Conservation (phyloP, 2,329 filamentous ascomycete genomes). For the Thielaviopsis ethacetica region DNA sequence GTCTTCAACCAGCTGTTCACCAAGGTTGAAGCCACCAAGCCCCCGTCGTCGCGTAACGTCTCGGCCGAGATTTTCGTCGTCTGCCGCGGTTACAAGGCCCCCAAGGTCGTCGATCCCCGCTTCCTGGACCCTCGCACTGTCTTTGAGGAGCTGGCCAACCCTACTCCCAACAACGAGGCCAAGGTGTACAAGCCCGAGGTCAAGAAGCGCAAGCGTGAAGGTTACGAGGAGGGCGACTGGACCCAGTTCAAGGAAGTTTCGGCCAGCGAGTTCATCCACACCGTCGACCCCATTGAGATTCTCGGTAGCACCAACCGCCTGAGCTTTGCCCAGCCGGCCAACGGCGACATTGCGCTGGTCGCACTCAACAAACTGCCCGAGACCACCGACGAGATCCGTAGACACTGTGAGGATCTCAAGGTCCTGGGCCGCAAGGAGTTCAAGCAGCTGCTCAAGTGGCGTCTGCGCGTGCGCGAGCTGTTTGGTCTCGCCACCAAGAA, state of each 20-base stretch:
- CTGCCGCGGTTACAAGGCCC: conserved; percentile 86
- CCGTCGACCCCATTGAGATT: conserved; percentile 80
- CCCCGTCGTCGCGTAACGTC: conserved; percentile 86
- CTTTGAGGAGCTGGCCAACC: conserved; percentile 78
- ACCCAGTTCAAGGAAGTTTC: conserved; percentile 79
- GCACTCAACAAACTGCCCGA: conserved; percentile 75
- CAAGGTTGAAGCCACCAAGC: conserved; percentile 94
- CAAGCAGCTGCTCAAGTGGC: conserved; percentile 76
- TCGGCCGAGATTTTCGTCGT: conserved; percentile 98
- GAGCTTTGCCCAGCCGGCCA: conserved; percentile 62
- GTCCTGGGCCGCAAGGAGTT: conserved; percentile 91
- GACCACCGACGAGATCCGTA: conserved; percentile 66
- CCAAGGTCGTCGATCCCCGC: conserved; percentile 80
- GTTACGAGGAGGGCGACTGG: conserved; percentile 93
- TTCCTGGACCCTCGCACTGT: conserved; percentile 81
- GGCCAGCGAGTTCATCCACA: conserved; percentile 88
- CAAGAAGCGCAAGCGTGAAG: conserved; percentile 94
- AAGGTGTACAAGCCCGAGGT: conserved; percentile 95
- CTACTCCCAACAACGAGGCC: conserved; percentile 85
- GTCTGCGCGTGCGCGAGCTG: conserved; percentile 72
- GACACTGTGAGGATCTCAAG: conserved; percentile 69
- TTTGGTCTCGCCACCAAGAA: conserved; percentile 78
- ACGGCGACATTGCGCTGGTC: conserved; percentile 72
- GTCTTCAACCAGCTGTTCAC: conserved; percentile 93
- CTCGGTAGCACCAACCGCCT: conserved; percentile 74